Conservation (phyloP, 140 eudicot species). For the Bidens hawaiensis region DNA sequence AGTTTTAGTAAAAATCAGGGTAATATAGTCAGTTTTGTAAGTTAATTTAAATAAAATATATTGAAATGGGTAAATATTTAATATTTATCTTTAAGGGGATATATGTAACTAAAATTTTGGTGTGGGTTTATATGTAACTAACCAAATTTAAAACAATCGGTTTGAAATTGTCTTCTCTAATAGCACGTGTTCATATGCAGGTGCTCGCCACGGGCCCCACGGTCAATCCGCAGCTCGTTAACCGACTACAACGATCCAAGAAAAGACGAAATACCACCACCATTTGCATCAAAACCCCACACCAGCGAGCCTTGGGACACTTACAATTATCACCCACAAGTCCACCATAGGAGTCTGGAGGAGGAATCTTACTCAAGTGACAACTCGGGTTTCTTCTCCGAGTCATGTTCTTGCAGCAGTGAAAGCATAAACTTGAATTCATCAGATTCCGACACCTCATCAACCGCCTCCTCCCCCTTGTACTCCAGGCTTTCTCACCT, state of each 20-base stretch:
- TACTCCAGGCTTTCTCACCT: slow-evolving; percentile 47
- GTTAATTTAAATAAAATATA: too few species aligned
- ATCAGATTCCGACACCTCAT: slow-evolving; percentile 74
- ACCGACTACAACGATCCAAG: slow-evolving; percentile 29
- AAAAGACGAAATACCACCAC: slow-evolving; percentile 20
- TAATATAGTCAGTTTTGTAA: too few species aligned
- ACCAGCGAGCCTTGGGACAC: slow-evolving; percentile 29
- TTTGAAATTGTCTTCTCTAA: not conserved
- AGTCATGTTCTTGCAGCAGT: slow-evolving; percentile 64
- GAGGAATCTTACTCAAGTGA: slow-evolving; percentile 64
- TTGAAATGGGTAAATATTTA: too few species aligned
- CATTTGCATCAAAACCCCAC: slow-evolving; percentile 23
- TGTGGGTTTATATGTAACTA: too few species aligned
- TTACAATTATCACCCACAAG: slow-evolving; percentile 17
- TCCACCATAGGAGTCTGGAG: slow-evolving; percentile 18
- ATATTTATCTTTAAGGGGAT: too few species aligned
- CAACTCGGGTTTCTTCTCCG: slow-evolving; percentile 67
- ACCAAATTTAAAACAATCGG: too few species aligned
- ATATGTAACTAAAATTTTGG: too few species aligned
- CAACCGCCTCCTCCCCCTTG: slow-evolving; percentile 59
- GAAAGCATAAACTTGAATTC: slow-evolving; percentile 53
- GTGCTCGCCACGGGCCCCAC: slow-evolving; percentile 80
- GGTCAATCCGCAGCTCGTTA: slow-evolving; percentile 47
- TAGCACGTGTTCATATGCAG: slow-evolving; percentile 22
- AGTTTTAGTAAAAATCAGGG: too few species aligned